Percentiles rank a stretch among this genome's conserved stretches.
Conservation (phyloP, 2,329 filamentous ascomycete species). For the Trichoderma sp. region DNA sequence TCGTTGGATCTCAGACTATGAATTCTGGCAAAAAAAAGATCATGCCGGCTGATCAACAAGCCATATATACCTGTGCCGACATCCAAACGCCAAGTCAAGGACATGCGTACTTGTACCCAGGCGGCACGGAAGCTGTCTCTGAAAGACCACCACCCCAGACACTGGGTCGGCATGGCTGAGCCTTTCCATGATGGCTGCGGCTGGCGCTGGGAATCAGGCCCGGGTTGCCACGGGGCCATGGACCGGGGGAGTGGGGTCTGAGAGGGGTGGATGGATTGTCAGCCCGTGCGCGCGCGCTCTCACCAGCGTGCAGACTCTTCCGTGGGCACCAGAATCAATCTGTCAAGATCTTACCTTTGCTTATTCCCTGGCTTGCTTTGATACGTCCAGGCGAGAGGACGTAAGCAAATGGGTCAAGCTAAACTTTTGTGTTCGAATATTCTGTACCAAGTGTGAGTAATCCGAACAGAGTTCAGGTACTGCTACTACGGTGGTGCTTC, state of each 20-base stretch:
- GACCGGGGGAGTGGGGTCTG: constrained; percentile 14
- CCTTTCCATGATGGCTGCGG: constrained; percentile 35
- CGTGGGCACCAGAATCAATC: constrained; percentile 5
- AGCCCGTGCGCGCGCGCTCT: constrained; percentile 19
- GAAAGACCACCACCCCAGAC: constrained; percentile 32
- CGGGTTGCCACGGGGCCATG: constrained; percentile 21
- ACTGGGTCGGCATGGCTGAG: constrained; percentile 36
- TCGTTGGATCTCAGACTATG: background rate
- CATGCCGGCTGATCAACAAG: constrained; percentile 28
- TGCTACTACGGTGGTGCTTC: background rate
- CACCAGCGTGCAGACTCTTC: constrained; percentile 4
- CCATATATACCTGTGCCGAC: constrained; percentile 10
- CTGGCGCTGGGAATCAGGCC: constrained; percentile 24
- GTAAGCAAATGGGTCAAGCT: background rate
- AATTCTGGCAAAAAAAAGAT: background rate
- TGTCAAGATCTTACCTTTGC: constrained; percentile 19
- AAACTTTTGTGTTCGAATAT: background rate
- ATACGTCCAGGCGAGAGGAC: constrained; percentile 2
- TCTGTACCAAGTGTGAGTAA: background rate
- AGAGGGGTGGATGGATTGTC: constrained; percentile 9
- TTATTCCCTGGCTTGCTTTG: background rate
- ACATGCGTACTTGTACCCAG: background rate
- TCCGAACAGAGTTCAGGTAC: background rate
- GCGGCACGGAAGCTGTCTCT: constrained; percentile 1
- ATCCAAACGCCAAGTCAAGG: constrained; percentile 14